Evolutionary conservation across 768 basidiomycete species (phyloP), one percentile per base, ranked within the genome.

Genomic region (Kwoniella sp.): DNA sequence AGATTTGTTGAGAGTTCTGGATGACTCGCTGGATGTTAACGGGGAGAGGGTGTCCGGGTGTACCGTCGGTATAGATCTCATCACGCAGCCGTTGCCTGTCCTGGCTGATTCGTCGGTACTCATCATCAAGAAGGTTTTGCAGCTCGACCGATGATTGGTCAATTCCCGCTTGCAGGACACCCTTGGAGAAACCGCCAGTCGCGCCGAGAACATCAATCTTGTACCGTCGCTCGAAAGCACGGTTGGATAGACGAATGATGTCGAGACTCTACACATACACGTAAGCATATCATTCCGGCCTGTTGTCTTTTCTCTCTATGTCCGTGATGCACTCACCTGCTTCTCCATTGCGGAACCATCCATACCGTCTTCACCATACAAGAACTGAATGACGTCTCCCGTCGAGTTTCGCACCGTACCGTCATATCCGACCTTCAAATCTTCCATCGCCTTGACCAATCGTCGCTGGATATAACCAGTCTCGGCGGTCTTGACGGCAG

Each of bases 341-440:
- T 89, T 90, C 82, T 99, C 96, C 78, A 99, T 96, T 80, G 88
- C 94, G 0, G 92, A 92, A 63, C 91, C 96, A 76, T 99, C 96
- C 90, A 98, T 97, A 47, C 96, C 96, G 74, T 99, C 96, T 78
- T 99, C 96, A 29, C 96, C 96, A 68, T 99, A 99, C 24, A 92
- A 84, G 79, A 97, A 97, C 77, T 98, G 94, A 26, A 99, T 85
- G 37, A 99, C 86, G 80, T 98, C 94, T 15, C 95, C 95, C 2
- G 95, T 85, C 2, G 96, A 98, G 77, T 99, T 99, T 58, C 96
- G 87, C 24, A 98, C 95, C 0, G 96, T 98, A 26, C 95, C 94
- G 66, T 99, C 96, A 76, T 98, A 99, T 80, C 90, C 90, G 40
- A 98, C 94, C 87, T 89, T 91, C 50, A 99, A 90, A 67, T 98